Evolutionary conservation across 2,329 filamentous ascomycete species (phyloP).

Genomic region (Fusarium fracticaudum): DNA sequence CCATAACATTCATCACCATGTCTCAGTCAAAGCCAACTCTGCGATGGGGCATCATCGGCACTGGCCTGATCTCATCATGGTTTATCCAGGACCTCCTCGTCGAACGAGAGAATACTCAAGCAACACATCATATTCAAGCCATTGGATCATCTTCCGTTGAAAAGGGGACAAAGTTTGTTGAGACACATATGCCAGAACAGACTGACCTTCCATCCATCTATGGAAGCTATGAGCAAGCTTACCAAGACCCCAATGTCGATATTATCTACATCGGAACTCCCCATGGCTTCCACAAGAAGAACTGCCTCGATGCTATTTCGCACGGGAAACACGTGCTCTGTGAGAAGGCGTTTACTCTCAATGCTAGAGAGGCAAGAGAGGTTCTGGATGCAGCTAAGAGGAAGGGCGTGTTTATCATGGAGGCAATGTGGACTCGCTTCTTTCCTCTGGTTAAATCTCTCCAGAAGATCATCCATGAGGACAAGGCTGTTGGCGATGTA

Average conservation of each 20-base stretch:
- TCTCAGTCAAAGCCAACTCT: slow-evolving; percentile 38
- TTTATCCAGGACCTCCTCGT: slow-evolving; percentile 55
- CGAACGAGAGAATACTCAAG: slow-evolving; percentile 48
- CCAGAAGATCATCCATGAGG: slow-evolving; percentile 49
- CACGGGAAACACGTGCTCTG: slow-evolving; percentile 57
- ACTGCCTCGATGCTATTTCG: slow-evolving; percentile 54
- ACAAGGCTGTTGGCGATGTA: slow-evolving; percentile 52
- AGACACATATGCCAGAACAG: background rate
- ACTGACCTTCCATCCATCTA: slow-evolving; percentile 47
- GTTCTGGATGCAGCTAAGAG: slow-evolving; percentile 51
- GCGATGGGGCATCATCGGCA: slow-evolving; percentile 52
- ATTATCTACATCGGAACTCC: slow-evolving; percentile 58
- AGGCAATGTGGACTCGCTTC: slow-evolving; percentile 59
- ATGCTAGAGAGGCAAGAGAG: slow-evolving; percentile 50
- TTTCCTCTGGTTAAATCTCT: slow-evolving; percentile 51
- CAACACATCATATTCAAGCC: slow-evolving; percentile 54
- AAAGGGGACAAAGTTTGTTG: slow-evolving; percentile 44
- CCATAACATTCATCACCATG: background rate
- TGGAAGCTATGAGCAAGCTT: slow-evolving; percentile 52
- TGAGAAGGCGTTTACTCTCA: slow-evolving; percentile 57
- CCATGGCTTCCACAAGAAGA: slow-evolving; percentile 55
- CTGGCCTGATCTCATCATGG: slow-evolving; percentile 57
- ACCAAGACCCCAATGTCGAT: slow-evolving; percentile 53
- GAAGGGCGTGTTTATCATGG: slow-evolving; percentile 55
- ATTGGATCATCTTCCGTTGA: slow-evolving; percentile 53